Percentiles rank a stretch among this genome's conserved stretches.
These are phyloP conservation scores for Trifolium subterraneum DNA, from an alignment of 306 rosid genomes.

Conservation along the genomic window DNA sequence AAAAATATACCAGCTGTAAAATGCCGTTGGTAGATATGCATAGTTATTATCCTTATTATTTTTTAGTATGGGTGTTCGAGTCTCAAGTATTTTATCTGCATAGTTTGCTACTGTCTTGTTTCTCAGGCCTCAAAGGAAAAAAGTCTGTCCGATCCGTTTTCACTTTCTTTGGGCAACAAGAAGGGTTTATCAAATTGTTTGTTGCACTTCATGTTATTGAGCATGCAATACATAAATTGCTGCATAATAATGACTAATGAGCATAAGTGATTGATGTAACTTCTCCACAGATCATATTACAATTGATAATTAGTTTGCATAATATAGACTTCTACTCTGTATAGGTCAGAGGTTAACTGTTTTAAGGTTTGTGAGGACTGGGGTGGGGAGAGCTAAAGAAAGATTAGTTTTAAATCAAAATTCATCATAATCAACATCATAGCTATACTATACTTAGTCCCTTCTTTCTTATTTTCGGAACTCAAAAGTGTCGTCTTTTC, in stretches of 20 bases:
- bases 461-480: background rate
- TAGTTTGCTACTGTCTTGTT: constrained; percentile 35
- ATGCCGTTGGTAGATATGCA: background rate
- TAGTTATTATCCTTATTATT: background rate
- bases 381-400: background rate
- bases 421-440: background rate
- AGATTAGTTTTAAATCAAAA: background rate
- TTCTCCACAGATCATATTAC: background rate
- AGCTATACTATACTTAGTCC: too few relatives aligned
- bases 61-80: constrained; percentile 19
- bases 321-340: too few relatives aligned
- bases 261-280: background rate
- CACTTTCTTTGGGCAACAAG: background rate
- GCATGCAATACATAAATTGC: constrained; percentile 11
- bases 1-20: constrained; percentile 20
- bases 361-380: too few relatives aligned
- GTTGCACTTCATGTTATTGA: constrained; percentile 13
- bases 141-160: background rate
- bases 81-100: constrained; percentile 19
- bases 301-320: too few relatives aligned
- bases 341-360: too few relatives aligned
- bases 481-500: background rate
- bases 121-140: background rate
- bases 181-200: constrained; percentile 1
- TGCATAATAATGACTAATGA: constrained; percentile 13